Percentiles rank a stretch among this genome's conserved stretches.
Evolutionary conservation across 495 filamentous ascomycete species (phyloP).

Genomic region (Penicillium roqueforti): DNA sequence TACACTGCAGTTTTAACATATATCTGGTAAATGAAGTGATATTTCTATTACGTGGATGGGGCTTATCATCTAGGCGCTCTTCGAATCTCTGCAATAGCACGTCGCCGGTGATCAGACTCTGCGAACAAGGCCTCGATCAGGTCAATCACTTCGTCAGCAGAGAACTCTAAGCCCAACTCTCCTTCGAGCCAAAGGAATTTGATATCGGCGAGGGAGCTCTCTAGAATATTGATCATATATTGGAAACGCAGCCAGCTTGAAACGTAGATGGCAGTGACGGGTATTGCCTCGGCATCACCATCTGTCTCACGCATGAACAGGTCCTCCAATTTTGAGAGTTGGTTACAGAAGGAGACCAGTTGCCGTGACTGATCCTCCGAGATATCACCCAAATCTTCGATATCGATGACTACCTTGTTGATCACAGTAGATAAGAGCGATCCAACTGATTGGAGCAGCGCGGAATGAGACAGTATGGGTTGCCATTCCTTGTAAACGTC

Average conservation of each 20-base stretch:
- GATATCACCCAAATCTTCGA: slow-evolving; percentile 83
- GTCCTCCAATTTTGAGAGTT: slow-evolving; percentile 66
- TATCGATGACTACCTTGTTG: slow-evolving; percentile 75
- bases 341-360: slow-evolving; percentile 67
- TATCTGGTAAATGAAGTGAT: not conserved
- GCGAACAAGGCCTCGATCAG: slow-evolving; percentile 87
- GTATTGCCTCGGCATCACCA: slow-evolving; percentile 41
- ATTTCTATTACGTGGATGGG: not conserved
- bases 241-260: slow-evolving; percentile 84
- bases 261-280: slow-evolving; percentile 74
- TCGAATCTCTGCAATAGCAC: slow-evolving; percentile 75
- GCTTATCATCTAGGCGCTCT: slow-evolving; percentile 24
- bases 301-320: slow-evolving; percentile 61
- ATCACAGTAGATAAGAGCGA: slow-evolving; percentile 75
- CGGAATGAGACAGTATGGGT: slow-evolving; percentile 72
- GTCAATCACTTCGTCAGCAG: slow-evolving; percentile 78
- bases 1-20: not conserved
- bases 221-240: slow-evolving; percentile 81
- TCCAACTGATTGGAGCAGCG: slow-evolving; percentile 79
- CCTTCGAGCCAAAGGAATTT: slow-evolving; percentile 83
- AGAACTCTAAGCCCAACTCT: slow-evolving; percentile 78
- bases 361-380: slow-evolving; percentile 80
- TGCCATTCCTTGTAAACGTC: slow-evolving; percentile 72
- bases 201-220: slow-evolving; percentile 86
- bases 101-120: slow-evolving; percentile 72